Percentiles rank a stretch among this genome's conserved stretches.
Evolutionary conservation across 1,139 yeast species (phyloP).

Genomic region (Suhomyces panamericanus): DNA sequence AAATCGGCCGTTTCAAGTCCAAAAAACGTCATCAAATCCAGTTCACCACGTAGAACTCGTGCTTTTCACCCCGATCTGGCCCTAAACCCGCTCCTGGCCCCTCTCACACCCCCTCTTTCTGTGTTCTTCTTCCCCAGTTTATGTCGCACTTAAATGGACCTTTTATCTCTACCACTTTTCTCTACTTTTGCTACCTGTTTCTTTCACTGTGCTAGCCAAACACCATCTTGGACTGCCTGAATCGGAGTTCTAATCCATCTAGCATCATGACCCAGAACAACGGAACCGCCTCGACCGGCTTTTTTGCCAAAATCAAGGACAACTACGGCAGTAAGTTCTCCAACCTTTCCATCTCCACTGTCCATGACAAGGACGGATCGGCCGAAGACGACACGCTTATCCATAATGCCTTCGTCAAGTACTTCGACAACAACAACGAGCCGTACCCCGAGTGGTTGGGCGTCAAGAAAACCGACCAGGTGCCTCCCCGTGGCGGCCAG

Average conservation of each 20-base stretch:
- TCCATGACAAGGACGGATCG: conserved; percentile 41
- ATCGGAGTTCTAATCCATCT: neutral
- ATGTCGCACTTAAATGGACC: no score
- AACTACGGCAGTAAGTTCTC: conserved; percentile 39
- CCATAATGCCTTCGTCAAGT: conserved; percentile 47
- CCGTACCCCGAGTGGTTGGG: conserved; percentile 52
- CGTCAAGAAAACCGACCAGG: conserved; percentile 17
- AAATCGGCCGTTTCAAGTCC: no score
- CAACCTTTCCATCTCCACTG: conserved; percentile 31
- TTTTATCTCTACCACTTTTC: no score
- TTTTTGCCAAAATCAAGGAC: conserved; percentile 40
- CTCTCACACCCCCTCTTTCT: no score
- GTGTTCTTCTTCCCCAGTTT: no score
- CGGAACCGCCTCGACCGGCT: conserved; percentile 16
- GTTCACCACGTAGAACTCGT: no score
- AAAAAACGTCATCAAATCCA: no score
- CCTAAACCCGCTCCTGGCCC: no score
- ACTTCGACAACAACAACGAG: conserved; percentile 33
- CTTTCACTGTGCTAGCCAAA: no score
- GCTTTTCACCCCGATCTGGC: no score
- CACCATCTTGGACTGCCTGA: no score
- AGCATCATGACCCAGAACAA: conserved; percentile 2
- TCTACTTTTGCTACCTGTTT: no score
- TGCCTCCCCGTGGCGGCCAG: neutral
- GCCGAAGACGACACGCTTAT: conserved; percentile 43